phyloP scores from a whole-genome alignment of 2,329 filamentous ascomycete genomes.

The Fusarium sp. region DNA sequence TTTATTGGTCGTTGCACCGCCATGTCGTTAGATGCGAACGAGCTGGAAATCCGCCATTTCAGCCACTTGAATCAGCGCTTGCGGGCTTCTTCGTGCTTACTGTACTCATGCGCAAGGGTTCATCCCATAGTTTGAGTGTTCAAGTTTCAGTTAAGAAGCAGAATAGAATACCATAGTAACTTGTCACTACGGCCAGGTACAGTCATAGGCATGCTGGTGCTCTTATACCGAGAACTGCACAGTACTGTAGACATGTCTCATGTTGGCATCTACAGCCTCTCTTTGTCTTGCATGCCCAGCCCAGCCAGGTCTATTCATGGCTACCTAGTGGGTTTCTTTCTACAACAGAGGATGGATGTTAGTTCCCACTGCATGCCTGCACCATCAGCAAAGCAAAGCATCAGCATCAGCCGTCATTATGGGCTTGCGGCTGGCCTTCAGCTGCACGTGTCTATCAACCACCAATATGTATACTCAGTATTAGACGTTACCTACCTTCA shows the following conservation, averaged over 20 bases:
- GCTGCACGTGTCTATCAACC: not conserved
- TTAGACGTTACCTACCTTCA: not conserved
- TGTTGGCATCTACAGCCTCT: not conserved
- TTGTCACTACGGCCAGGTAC: not conserved
- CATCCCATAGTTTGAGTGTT: not conserved
- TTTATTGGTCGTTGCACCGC: conserved; percentile 25
- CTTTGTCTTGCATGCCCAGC: conserved; percentile 13
- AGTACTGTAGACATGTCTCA: not conserved
- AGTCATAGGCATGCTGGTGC: not conserved
- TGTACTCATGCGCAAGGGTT: conserved; percentile 17
- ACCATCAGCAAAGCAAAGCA: conserved; percentile 16
- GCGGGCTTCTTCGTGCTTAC: conserved; percentile 24
- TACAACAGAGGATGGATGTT: not conserved
- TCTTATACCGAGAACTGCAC: not conserved
- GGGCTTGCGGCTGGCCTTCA: not conserved
- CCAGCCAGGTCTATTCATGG: conserved; percentile 5
- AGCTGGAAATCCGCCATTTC: conserved; percentile 20
- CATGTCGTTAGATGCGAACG: conserved; percentile 8
- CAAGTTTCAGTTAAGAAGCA: conserved; percentile 2
- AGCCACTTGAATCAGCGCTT: conserved; percentile 32
- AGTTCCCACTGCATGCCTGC: conserved; percentile 22
- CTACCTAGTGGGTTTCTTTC: conserved; percentile 3
- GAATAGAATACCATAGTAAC: not conserved
- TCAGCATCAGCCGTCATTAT: conserved; percentile 21
- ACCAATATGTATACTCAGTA: not conserved